Evolutionary conservation across 768 basidiomycete species (phyloP).

Genomic region (Boletus sp.): DNA sequence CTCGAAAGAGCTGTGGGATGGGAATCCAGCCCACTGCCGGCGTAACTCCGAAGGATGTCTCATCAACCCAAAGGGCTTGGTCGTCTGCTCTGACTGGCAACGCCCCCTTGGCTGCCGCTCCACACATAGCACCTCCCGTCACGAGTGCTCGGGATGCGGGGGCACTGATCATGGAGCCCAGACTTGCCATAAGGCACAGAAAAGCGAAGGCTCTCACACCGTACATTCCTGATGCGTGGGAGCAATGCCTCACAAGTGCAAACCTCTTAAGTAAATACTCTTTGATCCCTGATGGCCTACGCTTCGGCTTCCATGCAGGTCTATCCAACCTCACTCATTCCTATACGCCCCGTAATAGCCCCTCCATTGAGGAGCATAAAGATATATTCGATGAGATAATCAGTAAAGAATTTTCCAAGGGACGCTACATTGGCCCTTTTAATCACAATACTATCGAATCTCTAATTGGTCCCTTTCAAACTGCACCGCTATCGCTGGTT

Average conservation of each 20-base stretch:
- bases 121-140: too few species aligned
- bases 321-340: not conserved
- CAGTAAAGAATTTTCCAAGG: not conserved
- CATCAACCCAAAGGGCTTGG: too few species aligned
- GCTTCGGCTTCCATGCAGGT: not conserved
- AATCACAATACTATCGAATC: rapidly evolving
- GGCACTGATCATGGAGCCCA: not conserved
- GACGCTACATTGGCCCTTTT: not conserved
- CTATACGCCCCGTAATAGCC: not conserved
- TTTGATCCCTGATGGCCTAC: not conserved
- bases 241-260: not conserved
- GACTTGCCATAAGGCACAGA: not conserved
- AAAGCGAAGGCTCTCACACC: not conserved
- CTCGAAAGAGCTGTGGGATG: too few species aligned
- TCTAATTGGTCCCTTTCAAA: too few species aligned
- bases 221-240: not conserved
- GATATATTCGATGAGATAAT: not conserved
- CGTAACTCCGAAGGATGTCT: too few species aligned
- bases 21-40: too few species aligned
- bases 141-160: not conserved
- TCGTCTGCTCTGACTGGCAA: too few species aligned
- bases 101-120: too few species aligned
- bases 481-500: too few species aligned
- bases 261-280: not conserved
- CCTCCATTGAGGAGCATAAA: not conserved